Conservation (phyloP, 352 stramenopile genomes). For the Globisporangium cederbergense region DNA sequence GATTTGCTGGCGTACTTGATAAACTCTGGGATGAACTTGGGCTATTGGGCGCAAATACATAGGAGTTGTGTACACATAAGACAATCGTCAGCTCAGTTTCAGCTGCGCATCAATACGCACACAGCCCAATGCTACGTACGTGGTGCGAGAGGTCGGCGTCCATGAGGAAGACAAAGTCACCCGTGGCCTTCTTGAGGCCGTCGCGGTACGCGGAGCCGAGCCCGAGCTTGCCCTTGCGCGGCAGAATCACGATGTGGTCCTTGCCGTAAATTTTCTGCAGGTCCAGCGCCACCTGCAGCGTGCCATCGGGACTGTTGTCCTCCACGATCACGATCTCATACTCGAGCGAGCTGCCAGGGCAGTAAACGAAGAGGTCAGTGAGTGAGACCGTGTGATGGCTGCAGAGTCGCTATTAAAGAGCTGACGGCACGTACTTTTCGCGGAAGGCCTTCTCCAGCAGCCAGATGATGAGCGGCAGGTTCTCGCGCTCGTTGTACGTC, state of each 20-base stretch:
- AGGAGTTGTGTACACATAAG: neutral
- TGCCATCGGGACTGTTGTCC: conserved; percentile 97
- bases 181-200: conserved; percentile 90
- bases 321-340: conserved; percentile 99
- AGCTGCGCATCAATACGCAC: too few relatives aligned
- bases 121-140: conserved; percentile 27
- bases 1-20: conserved; percentile 44
- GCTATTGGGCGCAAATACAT: conserved; percentile 33
- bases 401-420: conserved; percentile 8
- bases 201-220: conserved; percentile 96
- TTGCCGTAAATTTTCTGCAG: conserved; percentile 91
- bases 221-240: conserved; percentile 94
- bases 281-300: conserved; percentile 91
- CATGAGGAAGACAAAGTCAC: conserved; percentile 97
- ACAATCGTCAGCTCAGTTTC: too few relatives aligned
- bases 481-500: conserved; percentile 99
- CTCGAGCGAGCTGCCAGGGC: conserved; percentile 53
- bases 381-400: neutral
- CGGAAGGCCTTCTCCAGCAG: conserved; percentile 94
- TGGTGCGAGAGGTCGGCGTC: conserved; percentile 98
- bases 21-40: conserved; percentile 96
- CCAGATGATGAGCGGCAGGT: conserved; percentile 97
- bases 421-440: conserved; percentile 60
- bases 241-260: conserved; percentile 91
- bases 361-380: neutral